These are phyloP conservation scores for Nemania sp. DNA, from an alignment of 2,329 filamentous ascomycete species.

Conservation along the genomic window DNA sequence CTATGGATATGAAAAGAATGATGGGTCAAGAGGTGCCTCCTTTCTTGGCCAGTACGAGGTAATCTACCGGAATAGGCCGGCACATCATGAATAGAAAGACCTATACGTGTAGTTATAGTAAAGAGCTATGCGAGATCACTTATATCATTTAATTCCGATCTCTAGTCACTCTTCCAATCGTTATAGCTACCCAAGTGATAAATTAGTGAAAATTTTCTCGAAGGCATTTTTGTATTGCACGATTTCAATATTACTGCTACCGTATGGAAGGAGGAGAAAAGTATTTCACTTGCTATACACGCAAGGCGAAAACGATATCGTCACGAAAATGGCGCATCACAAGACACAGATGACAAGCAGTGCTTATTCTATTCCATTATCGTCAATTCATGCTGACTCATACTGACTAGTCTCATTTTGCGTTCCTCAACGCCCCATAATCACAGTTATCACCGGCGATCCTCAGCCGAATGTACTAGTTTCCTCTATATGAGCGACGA, in stretches of 20 bases:
- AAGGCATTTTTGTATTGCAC: too few species aligned
- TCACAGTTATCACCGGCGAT: constrained; percentile 12
- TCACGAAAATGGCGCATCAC: neutral
- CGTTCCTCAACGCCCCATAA: constrained; percentile 31
- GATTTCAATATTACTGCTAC: too few species aligned
- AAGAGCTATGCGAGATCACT: constrained; percentile 35
- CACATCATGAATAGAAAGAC: constrained; percentile 40
- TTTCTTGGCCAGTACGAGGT: constrained; percentile 26
- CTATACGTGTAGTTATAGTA: constrained; percentile 42
- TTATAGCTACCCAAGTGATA: neutral
- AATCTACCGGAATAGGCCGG: constrained; percentile 27
- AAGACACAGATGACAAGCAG: neutral
- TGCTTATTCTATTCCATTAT: constrained; percentile 36
- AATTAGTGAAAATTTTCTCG: neutral
- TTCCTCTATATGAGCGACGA: constrained; percentile 26
- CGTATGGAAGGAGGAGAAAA: too few species aligned
- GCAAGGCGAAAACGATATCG: neutral
- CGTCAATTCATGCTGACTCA: constrained; percentile 36
- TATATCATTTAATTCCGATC: constrained; percentile 37
- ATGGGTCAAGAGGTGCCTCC: constrained; percentile 32
- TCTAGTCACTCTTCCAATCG: constrained; percentile 4
- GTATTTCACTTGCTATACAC: neutral
- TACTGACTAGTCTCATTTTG: constrained; percentile 30
- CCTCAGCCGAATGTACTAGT: constrained; percentile 25
- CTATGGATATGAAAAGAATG: constrained; percentile 46